phyloP scores from a whole-genome alignment of 805 yeast genomes.

The Zygotorulaspora florentina region DNA sequence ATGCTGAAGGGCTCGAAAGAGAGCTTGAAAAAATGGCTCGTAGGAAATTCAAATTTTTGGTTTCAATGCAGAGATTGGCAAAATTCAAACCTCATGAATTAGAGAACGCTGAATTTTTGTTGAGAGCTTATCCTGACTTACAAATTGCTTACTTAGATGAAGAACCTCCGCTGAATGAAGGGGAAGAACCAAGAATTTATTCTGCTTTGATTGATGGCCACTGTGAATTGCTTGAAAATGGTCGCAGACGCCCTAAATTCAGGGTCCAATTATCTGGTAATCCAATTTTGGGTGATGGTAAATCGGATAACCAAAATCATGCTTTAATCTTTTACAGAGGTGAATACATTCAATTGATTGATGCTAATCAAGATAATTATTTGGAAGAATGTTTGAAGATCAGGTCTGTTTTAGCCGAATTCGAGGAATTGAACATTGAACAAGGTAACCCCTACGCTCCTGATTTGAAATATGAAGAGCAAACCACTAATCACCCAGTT shows the following conservation, averaged over 20 bases:
- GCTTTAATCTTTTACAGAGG: slow-evolving; percentile 77
- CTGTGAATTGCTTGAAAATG: slow-evolving; percentile 66
- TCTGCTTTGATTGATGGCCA: slow-evolving; percentile 80
- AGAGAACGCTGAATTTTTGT: slow-evolving; percentile 74
- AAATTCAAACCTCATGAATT: slow-evolving; percentile 68
- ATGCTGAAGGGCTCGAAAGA: slow-evolving; percentile 92
- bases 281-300: slow-evolving; percentile 85
- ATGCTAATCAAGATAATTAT: slow-evolving; percentile 84
- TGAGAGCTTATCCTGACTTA: slow-evolving; percentile 79
- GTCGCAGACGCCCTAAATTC: slow-evolving; percentile 71
- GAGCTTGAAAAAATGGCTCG: slow-evolving; percentile 89
- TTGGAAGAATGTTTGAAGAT: slow-evolving; percentile 81
- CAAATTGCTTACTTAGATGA: slow-evolving; percentile 93
- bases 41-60: slow-evolving; percentile 75
- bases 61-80: slow-evolving; percentile 81
- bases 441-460: slow-evolving; percentile 82
- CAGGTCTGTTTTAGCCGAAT: slow-evolving; percentile 76
- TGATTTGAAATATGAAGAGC: slow-evolving; percentile 54
- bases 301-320: slow-evolving; percentile 83
- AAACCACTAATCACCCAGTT: slow-evolving; percentile 55
- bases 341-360: slow-evolving; percentile 78
- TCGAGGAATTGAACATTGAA: slow-evolving; percentile 71
- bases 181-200: slow-evolving; percentile 66
- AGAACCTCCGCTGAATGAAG: slow-evolving; percentile 71
- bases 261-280: slow-evolving; percentile 77